Evolutionary conservation across 108 stramenopile genomes (phyloP).

Genomic region (Halocafeteria seosinensis): DNA sequence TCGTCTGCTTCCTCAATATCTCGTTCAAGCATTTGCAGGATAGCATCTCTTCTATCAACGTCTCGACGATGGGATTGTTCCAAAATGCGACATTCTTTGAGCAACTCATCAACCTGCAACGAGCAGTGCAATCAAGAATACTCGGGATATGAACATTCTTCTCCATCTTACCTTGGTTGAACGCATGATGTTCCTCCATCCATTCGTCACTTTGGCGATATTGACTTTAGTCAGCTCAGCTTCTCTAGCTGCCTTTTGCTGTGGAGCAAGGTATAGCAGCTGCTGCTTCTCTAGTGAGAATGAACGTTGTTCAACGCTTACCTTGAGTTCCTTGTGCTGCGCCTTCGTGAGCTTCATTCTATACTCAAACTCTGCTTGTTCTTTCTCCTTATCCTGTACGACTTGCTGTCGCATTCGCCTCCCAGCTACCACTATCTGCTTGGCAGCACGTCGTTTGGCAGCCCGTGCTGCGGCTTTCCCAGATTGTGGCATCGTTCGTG

Average conservation of each 20-base stretch:
- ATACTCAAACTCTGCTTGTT: too few relatives aligned
- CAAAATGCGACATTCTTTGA: slow-evolving; percentile 43
- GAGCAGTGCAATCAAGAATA: not conserved
- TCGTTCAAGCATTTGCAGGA: slow-evolving; percentile 50
- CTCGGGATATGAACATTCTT: not conserved
- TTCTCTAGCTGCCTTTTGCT: not conserved
- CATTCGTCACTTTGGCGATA: not conserved
- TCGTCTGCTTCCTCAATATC: slow-evolving; percentile 46
- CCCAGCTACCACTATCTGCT: too few relatives aligned
- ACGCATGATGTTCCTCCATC: not conserved
- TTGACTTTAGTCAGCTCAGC: not conserved
- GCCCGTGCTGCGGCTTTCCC: too few relatives aligned
- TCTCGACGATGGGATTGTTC: slow-evolving; percentile 51
- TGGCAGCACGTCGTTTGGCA: too few relatives aligned
- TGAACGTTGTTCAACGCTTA: too few relatives aligned
- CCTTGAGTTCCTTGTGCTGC: too few relatives aligned
- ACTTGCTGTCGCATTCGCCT: too few relatives aligned
- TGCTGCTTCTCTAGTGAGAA: too few relatives aligned
- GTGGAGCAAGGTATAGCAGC: too few relatives aligned
- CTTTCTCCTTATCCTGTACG: too few relatives aligned
- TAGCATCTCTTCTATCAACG: slow-evolving; percentile 49
- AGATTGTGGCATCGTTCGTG: too few relatives aligned
- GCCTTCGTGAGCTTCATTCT: too few relatives aligned
- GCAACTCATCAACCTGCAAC: slow-evolving; percentile 37
- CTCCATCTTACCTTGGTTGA: not conserved